Conservation (phyloP, 2,329 filamentous ascomycete genomes). For the Pseudopithomyces chartarum region DNA sequence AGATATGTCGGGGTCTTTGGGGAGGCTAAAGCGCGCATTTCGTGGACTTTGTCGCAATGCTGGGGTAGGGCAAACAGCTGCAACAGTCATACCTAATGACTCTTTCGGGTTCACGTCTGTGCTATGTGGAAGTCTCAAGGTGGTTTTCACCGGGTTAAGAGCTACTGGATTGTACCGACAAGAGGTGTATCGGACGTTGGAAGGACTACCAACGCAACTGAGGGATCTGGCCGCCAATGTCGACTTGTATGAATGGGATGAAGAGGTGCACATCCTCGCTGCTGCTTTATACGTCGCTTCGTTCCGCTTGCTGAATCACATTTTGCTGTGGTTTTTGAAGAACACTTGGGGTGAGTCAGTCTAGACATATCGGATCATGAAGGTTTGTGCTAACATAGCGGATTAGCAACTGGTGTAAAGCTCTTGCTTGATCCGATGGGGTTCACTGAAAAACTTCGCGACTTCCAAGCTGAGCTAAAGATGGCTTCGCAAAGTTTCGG, state of each 20-base stretch:
- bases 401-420: conserved; percentile 2
- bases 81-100: conserved; percentile 9
- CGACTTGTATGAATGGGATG: conserved; percentile 4
- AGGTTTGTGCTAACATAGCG: not conserved
- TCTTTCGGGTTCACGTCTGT: conserved; percentile 12
- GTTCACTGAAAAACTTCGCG: conserved; percentile 5
- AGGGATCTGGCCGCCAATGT: conserved; percentile 7
- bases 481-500: conserved; percentile 6
- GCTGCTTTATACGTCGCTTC: conserved; percentile 9
- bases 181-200: conserved; percentile 12
- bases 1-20: conserved; percentile 7
- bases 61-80: conserved; percentile 1
- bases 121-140: conserved; percentile 12
- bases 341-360: conserved; percentile 5
- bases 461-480: conserved; percentile 3
- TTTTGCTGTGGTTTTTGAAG: conserved; percentile 12
- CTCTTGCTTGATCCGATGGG: conserved; percentile 2
- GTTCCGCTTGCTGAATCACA: conserved; percentile 10
- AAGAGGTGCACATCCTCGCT: not conserved
- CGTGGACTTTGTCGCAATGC: conserved; percentile 8
- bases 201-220: conserved; percentile 7
- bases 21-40: conserved; percentile 7
- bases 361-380: not conserved
- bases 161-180: conserved; percentile 7
- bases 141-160: conserved; percentile 11